These are phyloP conservation scores for Salix purpurea DNA, from an alignment of 345 rosid genomes.

Conservation along the genomic window DNA sequence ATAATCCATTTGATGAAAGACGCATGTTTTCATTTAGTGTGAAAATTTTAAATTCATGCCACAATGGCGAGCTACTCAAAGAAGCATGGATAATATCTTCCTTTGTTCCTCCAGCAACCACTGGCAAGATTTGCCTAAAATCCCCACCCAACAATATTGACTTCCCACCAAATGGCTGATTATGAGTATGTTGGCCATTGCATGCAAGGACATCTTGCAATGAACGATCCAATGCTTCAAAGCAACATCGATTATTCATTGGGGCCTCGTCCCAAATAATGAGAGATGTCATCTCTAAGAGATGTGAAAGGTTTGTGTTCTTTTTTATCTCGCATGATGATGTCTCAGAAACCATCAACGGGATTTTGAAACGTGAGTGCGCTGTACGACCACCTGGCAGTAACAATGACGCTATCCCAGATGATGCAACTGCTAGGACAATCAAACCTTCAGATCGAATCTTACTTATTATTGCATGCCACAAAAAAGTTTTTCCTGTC, in stretches of 20 bases:
- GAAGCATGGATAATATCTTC: not conserved
- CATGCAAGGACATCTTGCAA: not conserved
- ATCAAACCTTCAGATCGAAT: not conserved
- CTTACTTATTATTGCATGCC: not conserved
- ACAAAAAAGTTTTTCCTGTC: not conserved
- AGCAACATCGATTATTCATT: not conserved
- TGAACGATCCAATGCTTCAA: not conserved
- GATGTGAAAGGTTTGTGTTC: not conserved
- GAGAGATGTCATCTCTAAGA: not conserved
- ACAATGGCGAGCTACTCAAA: not conserved
- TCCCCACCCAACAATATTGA: not conserved
- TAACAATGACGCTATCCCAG: not conserved
- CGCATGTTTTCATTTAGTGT: not conserved
- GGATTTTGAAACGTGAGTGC: not conserved
- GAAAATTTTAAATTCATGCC: not conserved
- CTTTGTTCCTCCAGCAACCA: not conserved
- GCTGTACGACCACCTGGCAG: not conserved
- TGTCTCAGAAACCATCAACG: not conserved
- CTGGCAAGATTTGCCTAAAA: not conserved
- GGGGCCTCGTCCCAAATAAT: not conserved
- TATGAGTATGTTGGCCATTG: not conserved
- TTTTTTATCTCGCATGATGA: not conserved
- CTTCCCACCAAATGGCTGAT: not conserved
- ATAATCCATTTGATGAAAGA: not conserved
- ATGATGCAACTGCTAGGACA: not conserved